Evolutionary conservation across 116 monocot genomes (phyloP).

Genomic region (Phalaenopsis hybrid): DNA sequence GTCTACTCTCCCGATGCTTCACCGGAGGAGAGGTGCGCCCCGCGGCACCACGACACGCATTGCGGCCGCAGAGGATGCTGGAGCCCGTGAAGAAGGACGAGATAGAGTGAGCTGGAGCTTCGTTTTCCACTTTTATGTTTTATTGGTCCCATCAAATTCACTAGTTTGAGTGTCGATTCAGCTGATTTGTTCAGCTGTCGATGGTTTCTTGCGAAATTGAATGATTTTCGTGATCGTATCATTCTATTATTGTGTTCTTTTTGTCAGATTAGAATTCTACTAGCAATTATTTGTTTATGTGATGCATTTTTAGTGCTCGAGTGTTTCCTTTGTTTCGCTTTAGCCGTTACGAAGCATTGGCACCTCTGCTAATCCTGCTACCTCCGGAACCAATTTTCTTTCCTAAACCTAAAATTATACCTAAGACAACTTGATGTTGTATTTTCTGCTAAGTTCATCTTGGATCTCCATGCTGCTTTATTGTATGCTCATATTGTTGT

Average conservation of each 20-base stretch:
- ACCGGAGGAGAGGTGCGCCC: conserved; percentile 3
- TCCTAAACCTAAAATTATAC: not conserved
- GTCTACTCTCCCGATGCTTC: conserved; percentile 12
- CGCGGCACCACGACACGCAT: not conserved
- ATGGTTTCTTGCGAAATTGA: not conserved
- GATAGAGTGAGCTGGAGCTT: conserved; percentile 2
- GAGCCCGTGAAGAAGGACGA: not conserved
- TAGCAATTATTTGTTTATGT: not conserved
- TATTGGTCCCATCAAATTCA: not conserved
- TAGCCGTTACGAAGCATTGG: not conserved
- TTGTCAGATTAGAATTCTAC: not conserved
- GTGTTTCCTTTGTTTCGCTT: too few relatives aligned
- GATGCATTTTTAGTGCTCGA: not conserved
- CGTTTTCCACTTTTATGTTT: not conserved
- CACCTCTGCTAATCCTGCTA: not conserved
- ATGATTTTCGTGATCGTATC: too few relatives aligned
- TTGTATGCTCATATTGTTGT: not conserved
- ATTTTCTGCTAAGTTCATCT: not conserved
- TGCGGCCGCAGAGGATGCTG: conserved; percentile 4
- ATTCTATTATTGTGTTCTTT: not conserved
- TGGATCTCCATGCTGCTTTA: not conserved
- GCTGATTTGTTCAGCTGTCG: too few relatives aligned
- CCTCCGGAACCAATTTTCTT: not conserved
- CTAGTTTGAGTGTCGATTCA: not conserved
- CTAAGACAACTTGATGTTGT: not conserved